Evolutionary conservation across 1,284 basidiomycete species (phyloP), one percentile per base, ranked within the genome.

Genomic region (Moesziomyces globuligerus): DNA sequence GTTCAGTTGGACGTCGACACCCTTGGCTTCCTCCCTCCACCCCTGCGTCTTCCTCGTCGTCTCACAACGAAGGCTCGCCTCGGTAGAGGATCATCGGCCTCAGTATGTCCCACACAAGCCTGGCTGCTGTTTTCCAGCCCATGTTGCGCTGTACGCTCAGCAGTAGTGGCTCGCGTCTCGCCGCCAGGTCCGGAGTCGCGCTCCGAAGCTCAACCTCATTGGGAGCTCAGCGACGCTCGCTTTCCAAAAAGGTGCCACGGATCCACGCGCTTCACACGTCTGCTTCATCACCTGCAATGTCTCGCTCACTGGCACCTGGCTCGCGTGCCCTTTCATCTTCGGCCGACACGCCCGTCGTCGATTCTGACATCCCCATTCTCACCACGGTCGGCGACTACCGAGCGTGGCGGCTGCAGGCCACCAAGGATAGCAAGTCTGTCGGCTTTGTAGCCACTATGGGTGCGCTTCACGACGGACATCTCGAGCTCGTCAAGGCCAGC

Each of bases 371-470:
- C 59, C 90, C 90, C 5, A 87, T 96, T 48, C 88, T 95, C 72
- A 88, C 86, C 4, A 89, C 90, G 0, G 85, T 96, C 24, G 83
- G 85, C 4, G 85, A 88, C 3, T 89, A 90, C 74, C 86, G 93
- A 42, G 83, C 85, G 84, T 98, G 94, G 95, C 85, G 94, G 24
- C 83, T 85, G 43, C 84, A 84, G 44, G 90, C 89, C 0, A 88
- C 69, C 29, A 45, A 51, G 21, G 41, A 59, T 25, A 53, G 53
- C 52, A 57, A 70, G 45, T 56, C 64, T 20, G 92, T 98, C 4
- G 95, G 95, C 0, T 92, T 92, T 62, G 93, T 98, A 9, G 89
- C 95, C 1, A 98, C 95, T 37, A 98, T 98, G 96, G 95, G 95
- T 24, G 94, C 94, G 1, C 84, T 98, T 46, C 95, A 98, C 81